These are phyloP conservation scores for Salicornia ramosissima DNA, from an alignment of 148 eudicot species.

Conservation along the genomic window DNA sequence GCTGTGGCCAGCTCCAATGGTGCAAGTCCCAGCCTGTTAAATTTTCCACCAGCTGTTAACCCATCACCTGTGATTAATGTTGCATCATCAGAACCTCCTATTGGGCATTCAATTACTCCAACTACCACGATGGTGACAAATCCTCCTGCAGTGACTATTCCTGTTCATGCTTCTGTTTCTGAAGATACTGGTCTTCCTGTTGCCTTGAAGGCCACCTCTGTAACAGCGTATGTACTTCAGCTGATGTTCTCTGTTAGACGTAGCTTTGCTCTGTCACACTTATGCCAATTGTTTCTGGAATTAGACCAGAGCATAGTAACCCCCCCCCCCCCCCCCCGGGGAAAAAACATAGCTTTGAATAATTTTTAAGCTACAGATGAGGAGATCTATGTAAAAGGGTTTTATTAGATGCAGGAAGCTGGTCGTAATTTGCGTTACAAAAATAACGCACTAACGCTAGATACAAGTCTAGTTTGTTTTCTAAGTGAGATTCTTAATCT, in stretches of 20 bases:
- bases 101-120: constrained; percentile 26
- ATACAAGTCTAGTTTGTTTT: no score
- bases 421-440: no score
- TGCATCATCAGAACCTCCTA: constrained; percentile 38
- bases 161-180: constrained; percentile 39
- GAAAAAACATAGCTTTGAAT: no score
- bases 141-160: constrained; percentile 32
- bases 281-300: background rate
- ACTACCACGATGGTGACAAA: constrained; percentile 28
- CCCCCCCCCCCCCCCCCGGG: no score
- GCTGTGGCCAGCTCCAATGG: constrained; percentile 38
- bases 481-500: no score
- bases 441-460: no score
- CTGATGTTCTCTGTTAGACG: constrained; percentile 2
- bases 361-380: no score
- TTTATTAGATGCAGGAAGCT: no score
- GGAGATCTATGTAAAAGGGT: no score
- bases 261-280: background rate
- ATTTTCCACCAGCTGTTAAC: constrained; percentile 41
- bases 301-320: background rate
- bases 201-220: constrained; percentile 23
- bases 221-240: constrained; percentile 35
- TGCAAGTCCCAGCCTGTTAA: constrained; percentile 44
- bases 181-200: constrained; percentile 34
- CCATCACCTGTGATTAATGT: constrained; percentile 38